phyloP scores from a whole-genome alignment of 305 asterid species.

The Lippia alba region DNA sequence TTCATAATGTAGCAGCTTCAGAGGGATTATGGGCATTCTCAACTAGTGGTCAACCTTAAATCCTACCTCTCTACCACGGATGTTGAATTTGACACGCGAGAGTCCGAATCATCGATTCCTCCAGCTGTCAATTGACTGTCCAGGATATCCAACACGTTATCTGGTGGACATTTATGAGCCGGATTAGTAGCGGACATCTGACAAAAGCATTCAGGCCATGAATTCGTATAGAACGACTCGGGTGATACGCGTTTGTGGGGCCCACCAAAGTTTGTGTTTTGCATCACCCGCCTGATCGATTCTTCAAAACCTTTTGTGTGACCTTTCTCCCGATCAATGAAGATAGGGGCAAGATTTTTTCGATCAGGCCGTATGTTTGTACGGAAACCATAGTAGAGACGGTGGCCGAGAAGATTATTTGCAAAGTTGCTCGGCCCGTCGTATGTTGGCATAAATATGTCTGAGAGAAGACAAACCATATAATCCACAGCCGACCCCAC shows the following conservation, averaged over 20 bases:
- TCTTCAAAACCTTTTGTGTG: slow-evolving; percentile 67
- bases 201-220: slow-evolving; percentile 99
- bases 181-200: slow-evolving; percentile 67
- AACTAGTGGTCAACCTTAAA: slow-evolving; percentile 11
- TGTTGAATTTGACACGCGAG: slow-evolving; percentile 45
- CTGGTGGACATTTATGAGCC: slow-evolving; percentile 76
- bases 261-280: slow-evolving; percentile 79
- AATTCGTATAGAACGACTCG: slow-evolving; percentile 88
- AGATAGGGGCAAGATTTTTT: slow-evolving; percentile 85
- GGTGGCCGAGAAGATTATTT: slow-evolving; percentile 94
- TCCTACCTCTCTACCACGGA: slow-evolving; percentile 47
- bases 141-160: slow-evolving; percentile 56
- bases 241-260: slow-evolving; percentile 88
- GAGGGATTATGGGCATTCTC: slow-evolving; percentile 20
- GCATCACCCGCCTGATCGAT: slow-evolving; percentile 75
- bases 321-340: slow-evolving; percentile 79
- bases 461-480: slow-evolving; percentile 95
- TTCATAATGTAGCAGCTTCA: slow-evolving; percentile 16
- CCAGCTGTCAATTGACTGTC: slow-evolving; percentile 55
- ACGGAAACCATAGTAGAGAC: slow-evolving; percentile 91
- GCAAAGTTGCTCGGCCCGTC: slow-evolving; percentile 99
- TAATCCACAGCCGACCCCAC: slow-evolving; percentile 96
- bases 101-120: slow-evolving; percentile 41
- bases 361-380: slow-evolving; percentile 86
- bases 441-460: slow-evolving; percentile 94